Evolutionary conservation across 2,329 filamentous ascomycete genomes (phyloP).

Genomic region (Thielaviopsis ethacetica): DNA sequence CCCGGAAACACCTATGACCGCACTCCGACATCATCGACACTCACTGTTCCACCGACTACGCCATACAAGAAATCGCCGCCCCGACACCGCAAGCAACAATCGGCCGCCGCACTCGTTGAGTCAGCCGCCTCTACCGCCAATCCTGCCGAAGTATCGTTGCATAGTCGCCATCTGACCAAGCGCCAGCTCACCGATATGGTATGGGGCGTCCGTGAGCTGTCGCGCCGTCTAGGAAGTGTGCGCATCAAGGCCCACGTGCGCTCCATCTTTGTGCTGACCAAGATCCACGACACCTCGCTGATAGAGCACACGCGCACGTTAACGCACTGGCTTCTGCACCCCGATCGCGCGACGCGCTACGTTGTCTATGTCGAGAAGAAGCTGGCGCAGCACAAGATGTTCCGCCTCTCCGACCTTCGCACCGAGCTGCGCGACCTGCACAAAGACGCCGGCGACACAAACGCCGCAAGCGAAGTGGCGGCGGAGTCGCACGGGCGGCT

Average conservation of each 20-base stretch:
- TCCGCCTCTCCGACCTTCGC: conserved; percentile 55
- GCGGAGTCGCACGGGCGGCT: conserved; percentile 36
- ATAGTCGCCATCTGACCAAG: conserved; percentile 74
- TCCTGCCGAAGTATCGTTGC: conserved; percentile 17
- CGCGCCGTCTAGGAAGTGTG: conserved; percentile 70
- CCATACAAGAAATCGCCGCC: conserved; percentile 11
- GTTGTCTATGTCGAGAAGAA: conserved; percentile 72
- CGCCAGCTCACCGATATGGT: conserved; percentile 94
- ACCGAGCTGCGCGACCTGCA: conserved; percentile 36
- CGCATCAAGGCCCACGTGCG: conserved; percentile 66
- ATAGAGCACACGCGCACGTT: conserved; percentile 64
- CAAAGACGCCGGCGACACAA: conserved; percentile 18
- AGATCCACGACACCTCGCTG: conserved; percentile 72
- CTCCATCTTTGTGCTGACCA: conserved; percentile 77
- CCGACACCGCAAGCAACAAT: background rate
- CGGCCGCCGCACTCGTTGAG: background rate
- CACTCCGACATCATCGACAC: conserved; percentile 15
- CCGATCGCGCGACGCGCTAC: conserved; percentile 50
- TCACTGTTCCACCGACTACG: conserved; percentile 1
- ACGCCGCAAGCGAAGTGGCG: conserved; percentile 19
- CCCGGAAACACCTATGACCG: background rate
- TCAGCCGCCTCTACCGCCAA: conserved; percentile 14
- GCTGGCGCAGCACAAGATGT: conserved; percentile 52
- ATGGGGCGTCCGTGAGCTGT: conserved; percentile 82
- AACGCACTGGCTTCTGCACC: conserved; percentile 62